Evolutionary conservation across 257 asterid species (phyloP).

Genomic region (Echium plantagineum): DNA sequence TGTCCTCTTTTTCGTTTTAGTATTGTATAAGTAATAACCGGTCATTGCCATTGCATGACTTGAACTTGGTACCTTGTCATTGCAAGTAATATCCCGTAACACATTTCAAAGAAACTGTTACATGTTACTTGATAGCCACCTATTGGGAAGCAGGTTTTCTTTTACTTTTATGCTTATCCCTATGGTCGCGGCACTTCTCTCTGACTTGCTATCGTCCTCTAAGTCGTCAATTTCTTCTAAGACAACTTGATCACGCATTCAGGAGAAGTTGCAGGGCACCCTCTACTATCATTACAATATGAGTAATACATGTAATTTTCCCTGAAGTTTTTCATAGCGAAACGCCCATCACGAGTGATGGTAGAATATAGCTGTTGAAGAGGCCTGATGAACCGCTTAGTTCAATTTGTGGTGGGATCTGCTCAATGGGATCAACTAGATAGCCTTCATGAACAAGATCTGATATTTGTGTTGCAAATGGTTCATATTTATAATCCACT

Average conservation of each 20-base stretch:
- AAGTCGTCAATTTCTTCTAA: slow-evolving; percentile 48
- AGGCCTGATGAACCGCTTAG: slow-evolving; percentile 20
- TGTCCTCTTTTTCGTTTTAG: too few relatives aligned
- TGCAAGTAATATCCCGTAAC: too few relatives aligned
- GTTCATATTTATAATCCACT: slow-evolving; percentile 57
- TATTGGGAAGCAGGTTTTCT: not conserved
- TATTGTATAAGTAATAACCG: too few relatives aligned
- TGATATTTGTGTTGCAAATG: slow-evolving; percentile 53
- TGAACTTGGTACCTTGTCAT: too few relatives aligned
- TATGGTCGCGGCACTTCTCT: slow-evolving; percentile 18
- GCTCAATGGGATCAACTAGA: slow-evolving; percentile 63
- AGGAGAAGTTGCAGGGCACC: slow-evolving; percentile 61
- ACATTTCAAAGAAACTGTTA: not conserved
- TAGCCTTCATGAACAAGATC: slow-evolving; percentile 75
- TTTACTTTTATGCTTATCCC: not conserved
- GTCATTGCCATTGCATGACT: too few relatives aligned
- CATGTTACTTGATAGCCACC: not conserved
- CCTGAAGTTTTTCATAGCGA: slow-evolving; percentile 48
- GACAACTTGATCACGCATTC: slow-evolving; percentile 61
- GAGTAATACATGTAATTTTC: slow-evolving; percentile 76
- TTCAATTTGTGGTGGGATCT: slow-evolving; percentile 65
- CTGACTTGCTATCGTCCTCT: slow-evolving; percentile 44
- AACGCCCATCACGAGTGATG: slow-evolving; percentile 26
- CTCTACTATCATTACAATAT: slow-evolving; percentile 54
- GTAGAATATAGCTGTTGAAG: slow-evolving; percentile 26